Conservation (phyloP, 2,329 filamentous ascomycete species). For the Eurotiales sp. region DNA sequence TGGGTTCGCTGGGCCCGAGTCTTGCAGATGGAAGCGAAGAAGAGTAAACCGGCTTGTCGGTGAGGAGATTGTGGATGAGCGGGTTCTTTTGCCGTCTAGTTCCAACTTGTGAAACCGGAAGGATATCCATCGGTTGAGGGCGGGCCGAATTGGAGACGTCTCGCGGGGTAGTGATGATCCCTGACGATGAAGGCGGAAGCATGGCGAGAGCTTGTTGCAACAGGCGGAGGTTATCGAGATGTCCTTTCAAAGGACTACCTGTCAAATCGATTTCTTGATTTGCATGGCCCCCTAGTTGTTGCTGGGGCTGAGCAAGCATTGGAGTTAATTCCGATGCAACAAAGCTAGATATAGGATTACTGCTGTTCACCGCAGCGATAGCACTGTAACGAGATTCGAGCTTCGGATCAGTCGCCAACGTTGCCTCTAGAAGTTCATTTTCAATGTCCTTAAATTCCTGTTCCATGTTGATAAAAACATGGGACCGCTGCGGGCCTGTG, state of each 20-base stretch:
- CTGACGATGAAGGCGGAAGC: constrained; percentile 79
- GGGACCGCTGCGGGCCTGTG: constrained; percentile 57
- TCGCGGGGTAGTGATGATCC: constrained; percentile 78
- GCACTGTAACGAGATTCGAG: constrained; percentile 17
- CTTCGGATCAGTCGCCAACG: constrained; percentile 16
- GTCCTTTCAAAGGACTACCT: constrained; percentile 37
- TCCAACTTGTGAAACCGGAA: constrained; percentile 46
- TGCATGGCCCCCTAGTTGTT: constrained; percentile 3
- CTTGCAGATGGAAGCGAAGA: constrained; percentile 79
- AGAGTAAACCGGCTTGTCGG: constrained; percentile 88
- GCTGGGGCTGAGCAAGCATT: constrained; percentile 19
- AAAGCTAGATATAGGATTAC: constrained; percentile 46
- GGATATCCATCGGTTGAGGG: constrained; percentile 21
- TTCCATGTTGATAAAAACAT: constrained; percentile 89
- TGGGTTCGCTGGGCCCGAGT: constrained; percentile 42
- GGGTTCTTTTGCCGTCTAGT: constrained; percentile 70
- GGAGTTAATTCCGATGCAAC: constrained; percentile 27
- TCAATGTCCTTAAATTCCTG: constrained; percentile 76
- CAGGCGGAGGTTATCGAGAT: constrained; percentile 70
- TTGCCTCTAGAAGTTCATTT: constrained; percentile 51
- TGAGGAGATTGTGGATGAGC: constrained; percentile 90
- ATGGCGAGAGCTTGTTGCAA: constrained; percentile 67
- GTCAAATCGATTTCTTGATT: constrained; percentile 11
- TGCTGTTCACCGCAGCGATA: constrained; percentile 23
- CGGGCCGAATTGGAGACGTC: constrained; percentile 66